Base-by-base conservation (phyloP, 2,329 filamentous ascomycete genomes). In the Tolypocladium tundrense region DNA sequence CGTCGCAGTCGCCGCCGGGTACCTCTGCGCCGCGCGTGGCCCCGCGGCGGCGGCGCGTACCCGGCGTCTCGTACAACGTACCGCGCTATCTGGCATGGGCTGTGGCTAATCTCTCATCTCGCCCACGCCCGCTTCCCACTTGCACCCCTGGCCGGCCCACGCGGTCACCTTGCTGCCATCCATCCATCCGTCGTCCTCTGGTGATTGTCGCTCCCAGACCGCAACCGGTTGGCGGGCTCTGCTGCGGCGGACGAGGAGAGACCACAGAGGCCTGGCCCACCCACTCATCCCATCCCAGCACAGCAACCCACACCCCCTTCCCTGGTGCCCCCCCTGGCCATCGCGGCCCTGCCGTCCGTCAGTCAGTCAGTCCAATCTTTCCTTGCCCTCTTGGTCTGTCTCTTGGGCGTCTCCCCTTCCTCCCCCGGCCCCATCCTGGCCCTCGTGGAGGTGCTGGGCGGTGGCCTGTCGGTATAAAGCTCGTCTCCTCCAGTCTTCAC, bases 401-500 rank as follows among this genome's bases (percentile, higher is more conserved):
- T 33, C 5, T 33, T 14, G 37, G 37, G 35, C 13, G 35, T 37
- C 24, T 27, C 27, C 27, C 9, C 7, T 21, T 16, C 24, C 48
- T 16, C 27, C 31, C 48, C 48, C 13, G 50, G 48, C 60, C 55
- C 59, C 58, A 56, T 60, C 57, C 58, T 60, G 58, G 27, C 14
- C 5, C 14, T 16, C 31, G 48, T 35, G 8, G 48, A 35, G 27
- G 48, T 13, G 31, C 27, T 31, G 27, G 45, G 45, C 24, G 45
- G 31, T 14, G 48, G 27, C 31, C 31, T 19, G 27, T 51, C 48
- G 27, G 73, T 80, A 81, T 81, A 81, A 79, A 81, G 78, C 67
- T 70, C 68, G 27, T 45, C 69, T 71, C 70, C 69, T 73, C 71
- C 72, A 68, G 66, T 61, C 64, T 69, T 68, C 70, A 61, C 57